phyloP scores from a whole-genome alignment of 495 filamentous ascomycete species.

The Podospora sp. region DNA sequence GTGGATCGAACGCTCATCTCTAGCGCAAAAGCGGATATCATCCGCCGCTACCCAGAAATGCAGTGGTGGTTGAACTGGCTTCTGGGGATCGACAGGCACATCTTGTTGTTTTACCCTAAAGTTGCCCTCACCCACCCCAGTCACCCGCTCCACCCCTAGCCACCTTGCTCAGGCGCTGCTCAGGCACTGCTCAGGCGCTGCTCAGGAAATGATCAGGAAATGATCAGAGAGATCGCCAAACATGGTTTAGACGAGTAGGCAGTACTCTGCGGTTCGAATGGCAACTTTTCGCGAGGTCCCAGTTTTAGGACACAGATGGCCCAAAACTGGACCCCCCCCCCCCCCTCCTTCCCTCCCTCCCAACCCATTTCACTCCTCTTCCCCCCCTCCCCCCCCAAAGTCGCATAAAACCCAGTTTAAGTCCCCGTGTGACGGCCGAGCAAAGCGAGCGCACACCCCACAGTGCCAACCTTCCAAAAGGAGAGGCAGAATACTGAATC shows the following conservation, averaged over 20 bases:
- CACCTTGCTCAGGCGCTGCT: conserved; percentile 18
- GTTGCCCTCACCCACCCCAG: conserved; percentile 17
- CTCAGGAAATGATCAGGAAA: conserved; percentile 5
- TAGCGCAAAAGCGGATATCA: no score
- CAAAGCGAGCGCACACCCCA: no score
- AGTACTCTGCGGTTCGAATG: conserved; percentile 15
- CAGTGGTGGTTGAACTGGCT: no score
- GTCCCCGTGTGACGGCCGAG: no score
- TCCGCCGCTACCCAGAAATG: no score
- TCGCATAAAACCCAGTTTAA: conserved; percentile 15
- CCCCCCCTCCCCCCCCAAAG: conserved; percentile 1
- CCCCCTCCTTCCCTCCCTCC: background rate
- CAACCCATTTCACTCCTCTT: conserved; percentile 7
- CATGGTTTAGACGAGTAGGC: conserved; percentile 13
- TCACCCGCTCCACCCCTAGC: conserved; percentile 16
- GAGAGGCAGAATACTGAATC: no score
- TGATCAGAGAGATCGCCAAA: conserved; percentile 16
- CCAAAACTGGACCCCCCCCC: conserved; percentile 11
- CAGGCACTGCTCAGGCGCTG: conserved; percentile 7
- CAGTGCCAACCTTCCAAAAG: no score
- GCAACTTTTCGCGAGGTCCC: conserved; percentile 19
- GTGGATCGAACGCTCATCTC: no score
- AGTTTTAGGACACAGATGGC: conserved; percentile 13
- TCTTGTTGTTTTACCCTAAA: conserved; percentile 20
- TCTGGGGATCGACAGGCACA: no score